A percentile compares a stretch with the other conserved stretches of the same genome.
These are phyloP conservation scores for Spizellomyces sp. DNA, from an alignment of 192 early-diverging fungal genomes.

Conservation along the genomic window DNA sequence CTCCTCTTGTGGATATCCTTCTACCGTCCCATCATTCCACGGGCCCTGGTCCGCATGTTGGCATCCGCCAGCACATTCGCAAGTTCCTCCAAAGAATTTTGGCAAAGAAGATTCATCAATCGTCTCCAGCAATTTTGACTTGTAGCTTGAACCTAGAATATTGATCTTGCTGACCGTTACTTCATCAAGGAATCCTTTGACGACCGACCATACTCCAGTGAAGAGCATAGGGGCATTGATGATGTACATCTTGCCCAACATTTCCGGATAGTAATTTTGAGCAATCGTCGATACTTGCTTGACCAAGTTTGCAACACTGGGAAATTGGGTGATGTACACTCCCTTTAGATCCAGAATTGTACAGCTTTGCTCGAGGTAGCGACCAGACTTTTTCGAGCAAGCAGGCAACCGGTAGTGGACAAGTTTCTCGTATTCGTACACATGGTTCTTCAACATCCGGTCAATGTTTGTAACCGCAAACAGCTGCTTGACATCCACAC, in stretches of 20 bases:
- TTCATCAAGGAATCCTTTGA: slow-evolving; percentile 56
- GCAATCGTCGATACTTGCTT: slow-evolving; percentile 79
- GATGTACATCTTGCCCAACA: slow-evolving; percentile 86
- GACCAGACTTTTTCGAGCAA: slow-evolving; percentile 66
- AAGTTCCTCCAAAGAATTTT: slow-evolving; percentile 46
- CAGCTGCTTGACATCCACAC: slow-evolving; percentile 64
- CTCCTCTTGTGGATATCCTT: slow-evolving; percentile 50
- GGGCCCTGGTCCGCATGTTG: slow-evolving; percentile 52
- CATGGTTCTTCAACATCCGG: slow-evolving; percentile 72
- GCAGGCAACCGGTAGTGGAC: slow-evolving; percentile 72
- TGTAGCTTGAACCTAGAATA: slow-evolving; percentile 47
- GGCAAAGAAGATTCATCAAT: slow-evolving; percentile 50
- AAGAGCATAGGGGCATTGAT: slow-evolving; percentile 94
- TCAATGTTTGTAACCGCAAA: slow-evolving; percentile 68
- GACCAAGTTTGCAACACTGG: slow-evolving; percentile 67
- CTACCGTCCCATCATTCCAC: slow-evolving; percentile 57
- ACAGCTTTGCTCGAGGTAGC: slow-evolving; percentile 78
- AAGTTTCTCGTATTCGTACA: slow-evolving; percentile 75
- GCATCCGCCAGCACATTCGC: slow-evolving; percentile 51
- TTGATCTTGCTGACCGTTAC: slow-evolving; percentile 56
- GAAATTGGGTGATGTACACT: slow-evolving; percentile 75
- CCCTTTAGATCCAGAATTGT: slow-evolving; percentile 92
- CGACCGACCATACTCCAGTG: slow-evolving; percentile 51
- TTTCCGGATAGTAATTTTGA: slow-evolving; percentile 95
- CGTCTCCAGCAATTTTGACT: slow-evolving; percentile 45